Base-by-base conservation (phyloP, 169 alveolate species). In the Plasmodium berghei region DNA sequence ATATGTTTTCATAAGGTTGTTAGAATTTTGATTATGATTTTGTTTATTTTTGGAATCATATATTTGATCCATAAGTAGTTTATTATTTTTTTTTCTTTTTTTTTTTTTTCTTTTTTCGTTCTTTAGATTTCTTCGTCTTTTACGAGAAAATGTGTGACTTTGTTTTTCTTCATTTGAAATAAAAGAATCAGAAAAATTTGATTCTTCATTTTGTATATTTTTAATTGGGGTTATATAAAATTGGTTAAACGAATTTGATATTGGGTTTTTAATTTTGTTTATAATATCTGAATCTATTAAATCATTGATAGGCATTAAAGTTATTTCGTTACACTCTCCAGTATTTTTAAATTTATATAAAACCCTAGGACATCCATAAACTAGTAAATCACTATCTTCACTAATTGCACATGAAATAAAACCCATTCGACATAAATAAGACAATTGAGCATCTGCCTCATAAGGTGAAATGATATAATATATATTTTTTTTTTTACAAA, bases 381-480 rank as follows among this genome's bases (percentile, higher is more conserved):
- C 99, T 77, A 97, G 71, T 89, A 98, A 94, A 90, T 97, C 99
- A 73, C 98, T 96, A 87, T 98, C 99, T 92, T 97, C 99, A 28
- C 98, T 93, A 22, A 97, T 94, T 22, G 95, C 98, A 48, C 94
- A 92, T 56, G 96, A 96, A 62, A 96, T 96, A 58, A 89, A 94
- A 73, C 94, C 98, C 97, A 94, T 94, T 67, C 98, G 95, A 55
- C 97, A 96, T 24, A 99, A 93, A 87, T 97, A 98, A 14, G 99
- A 97, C 67, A 98, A 94, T 92, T 99, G 98, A 18, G 99, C 98
- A 88, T 99, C 99, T 5, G 99, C 99, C 89, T 99, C 99, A 93
- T 97, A 98, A 24, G 99, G 99, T 1, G 99, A 99, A 1, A 98
- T 98, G 10, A 97, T 92, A 70, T 95, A 96, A 70, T 97, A 97